Conservation (phyloP, 192 early-diverging fungal species). For the Podila horticola region DNA sequence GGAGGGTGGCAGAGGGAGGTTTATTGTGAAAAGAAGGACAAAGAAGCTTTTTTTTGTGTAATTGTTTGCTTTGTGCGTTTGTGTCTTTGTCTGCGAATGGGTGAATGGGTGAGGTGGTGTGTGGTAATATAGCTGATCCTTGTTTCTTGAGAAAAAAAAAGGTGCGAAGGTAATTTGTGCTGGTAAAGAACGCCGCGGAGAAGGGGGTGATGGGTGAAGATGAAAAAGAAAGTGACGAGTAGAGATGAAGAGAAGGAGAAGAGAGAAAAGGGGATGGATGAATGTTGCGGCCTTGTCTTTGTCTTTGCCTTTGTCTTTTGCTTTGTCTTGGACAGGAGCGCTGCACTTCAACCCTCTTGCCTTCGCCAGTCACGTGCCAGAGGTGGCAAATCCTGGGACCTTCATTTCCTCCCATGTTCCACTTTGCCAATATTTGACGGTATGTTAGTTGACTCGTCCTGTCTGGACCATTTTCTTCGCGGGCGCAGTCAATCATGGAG, state of each 20-base stretch:
- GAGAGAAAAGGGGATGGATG: neutral
- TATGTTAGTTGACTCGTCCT: too few relatives aligned
- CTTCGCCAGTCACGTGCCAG: neutral
- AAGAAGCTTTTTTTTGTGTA: neutral
- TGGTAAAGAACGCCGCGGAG: neutral
- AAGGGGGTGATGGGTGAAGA: neutral
- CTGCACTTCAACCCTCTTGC: neutral
- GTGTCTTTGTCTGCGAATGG: neutral
- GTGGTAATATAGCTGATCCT: neutral
- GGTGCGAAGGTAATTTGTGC: neutral
- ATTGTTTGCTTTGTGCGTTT: neutral
- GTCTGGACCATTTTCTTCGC: too few relatives aligned
- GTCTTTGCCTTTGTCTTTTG: neutral
- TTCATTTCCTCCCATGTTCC: too few relatives aligned
- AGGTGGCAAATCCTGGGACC: too few relatives aligned
- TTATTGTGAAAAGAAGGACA: too few relatives aligned
- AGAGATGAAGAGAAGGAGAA: conserved; percentile 6
- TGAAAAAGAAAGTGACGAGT: neutral
- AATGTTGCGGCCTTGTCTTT: neutral
- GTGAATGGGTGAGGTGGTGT: neutral
- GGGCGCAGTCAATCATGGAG: neutral
- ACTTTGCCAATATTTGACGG: too few relatives aligned
- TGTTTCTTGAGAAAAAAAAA: too few relatives aligned
- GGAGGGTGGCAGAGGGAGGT: too few relatives aligned
- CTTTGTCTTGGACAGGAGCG: neutral